Evolutionary conservation across 1,284 basidiomycete genomes (phyloP).

Genomic region (Fistulinella staudtii): DNA sequence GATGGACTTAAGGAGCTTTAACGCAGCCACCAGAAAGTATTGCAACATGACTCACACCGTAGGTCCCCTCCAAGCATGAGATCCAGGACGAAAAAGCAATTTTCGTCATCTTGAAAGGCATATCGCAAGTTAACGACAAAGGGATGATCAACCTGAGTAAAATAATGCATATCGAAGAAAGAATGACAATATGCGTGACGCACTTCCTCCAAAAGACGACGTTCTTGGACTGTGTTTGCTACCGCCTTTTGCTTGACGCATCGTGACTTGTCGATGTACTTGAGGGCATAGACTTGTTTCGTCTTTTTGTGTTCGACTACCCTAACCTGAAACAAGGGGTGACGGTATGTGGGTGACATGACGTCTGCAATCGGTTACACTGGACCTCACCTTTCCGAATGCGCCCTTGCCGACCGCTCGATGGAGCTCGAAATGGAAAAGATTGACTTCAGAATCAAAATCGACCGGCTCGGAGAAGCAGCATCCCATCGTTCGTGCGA

Average conservation of each 20-base stretch:
- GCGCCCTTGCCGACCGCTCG: conserved; percentile 93
- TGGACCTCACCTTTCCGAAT: conserved; percentile 81
- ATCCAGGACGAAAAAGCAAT: conserved; percentile 96
- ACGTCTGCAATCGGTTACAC: not conserved
- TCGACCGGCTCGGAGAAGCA: conserved; percentile 79
- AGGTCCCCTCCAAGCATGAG: conserved; percentile 96
- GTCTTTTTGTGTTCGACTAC: conserved; percentile 95
- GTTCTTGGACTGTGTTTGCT: conserved; percentile 92
- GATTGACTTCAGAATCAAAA: conserved; percentile 89
- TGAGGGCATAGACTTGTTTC: conserved; percentile 91
- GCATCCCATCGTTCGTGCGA: conserved; percentile 51
- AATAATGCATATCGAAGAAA: conserved; percentile 17
- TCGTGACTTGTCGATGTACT: conserved; percentile 94
- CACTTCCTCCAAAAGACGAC: conserved; percentile 85
- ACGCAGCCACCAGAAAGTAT: conserved; percentile 1
- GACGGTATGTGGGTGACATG: not conserved
- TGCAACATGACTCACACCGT: conserved; percentile 62
- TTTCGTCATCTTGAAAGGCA: conserved; percentile 97
- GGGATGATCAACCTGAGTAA: conserved; percentile 81
- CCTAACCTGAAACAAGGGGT: conserved; percentile 51
- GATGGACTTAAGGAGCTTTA: conserved; percentile 62
- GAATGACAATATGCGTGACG: conserved; percentile 26
- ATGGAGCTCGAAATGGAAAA: conserved; percentile 95
- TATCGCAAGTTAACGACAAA: conserved; percentile 94
- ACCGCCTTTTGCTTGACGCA: conserved; percentile 92